phyloP scores from a whole-genome alignment of 345 rosid genomes.

The Lagerstroemia speciosa region DNA sequence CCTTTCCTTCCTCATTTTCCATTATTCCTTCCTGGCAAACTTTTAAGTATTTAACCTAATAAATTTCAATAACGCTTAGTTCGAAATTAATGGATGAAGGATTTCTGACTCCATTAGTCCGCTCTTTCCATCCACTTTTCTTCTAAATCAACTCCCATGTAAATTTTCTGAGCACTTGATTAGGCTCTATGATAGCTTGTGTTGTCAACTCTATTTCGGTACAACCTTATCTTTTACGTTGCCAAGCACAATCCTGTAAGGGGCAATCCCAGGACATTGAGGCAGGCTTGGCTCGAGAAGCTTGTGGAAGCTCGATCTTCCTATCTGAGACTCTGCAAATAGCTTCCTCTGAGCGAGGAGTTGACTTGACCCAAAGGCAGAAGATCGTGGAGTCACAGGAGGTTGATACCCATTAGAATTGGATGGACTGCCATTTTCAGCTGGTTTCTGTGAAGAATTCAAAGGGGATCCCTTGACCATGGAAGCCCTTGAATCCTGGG shows the following conservation, averaged over 20 bases:
- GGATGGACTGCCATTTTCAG: constrained; percentile 33
- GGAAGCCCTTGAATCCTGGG: constrained; percentile 32
- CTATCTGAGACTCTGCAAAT: constrained; percentile 71
- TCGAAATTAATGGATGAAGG: too few species aligned
- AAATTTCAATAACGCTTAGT: too few species aligned
- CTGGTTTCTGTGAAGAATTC: constrained; percentile 17
- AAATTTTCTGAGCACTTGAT: not conserved
- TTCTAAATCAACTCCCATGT: too few species aligned
- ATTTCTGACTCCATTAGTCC: too few species aligned
- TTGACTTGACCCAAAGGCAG: constrained; percentile 37
- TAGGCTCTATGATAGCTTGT: not conserved
- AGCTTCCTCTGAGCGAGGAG: constrained; percentile 66
- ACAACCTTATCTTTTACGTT: constrained; percentile 86
- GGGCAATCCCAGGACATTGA: constrained; percentile 73
- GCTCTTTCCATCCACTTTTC: too few species aligned
- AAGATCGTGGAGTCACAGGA: constrained; percentile 33
- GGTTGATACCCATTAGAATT: constrained; percentile 29
- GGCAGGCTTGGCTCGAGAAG: constrained; percentile 89
- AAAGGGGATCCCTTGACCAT: constrained; percentile 4
- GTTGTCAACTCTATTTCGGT: not conserved
- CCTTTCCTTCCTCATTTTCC: too few species aligned
- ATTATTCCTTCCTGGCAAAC: too few species aligned
- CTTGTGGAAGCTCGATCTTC: constrained; percentile 87
- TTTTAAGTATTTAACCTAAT: too few species aligned
- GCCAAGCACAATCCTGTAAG: constrained; percentile 89